Conservation (phyloP, 768 basidiomycete genomes). For the Leccinum rimulosum region DNA sequence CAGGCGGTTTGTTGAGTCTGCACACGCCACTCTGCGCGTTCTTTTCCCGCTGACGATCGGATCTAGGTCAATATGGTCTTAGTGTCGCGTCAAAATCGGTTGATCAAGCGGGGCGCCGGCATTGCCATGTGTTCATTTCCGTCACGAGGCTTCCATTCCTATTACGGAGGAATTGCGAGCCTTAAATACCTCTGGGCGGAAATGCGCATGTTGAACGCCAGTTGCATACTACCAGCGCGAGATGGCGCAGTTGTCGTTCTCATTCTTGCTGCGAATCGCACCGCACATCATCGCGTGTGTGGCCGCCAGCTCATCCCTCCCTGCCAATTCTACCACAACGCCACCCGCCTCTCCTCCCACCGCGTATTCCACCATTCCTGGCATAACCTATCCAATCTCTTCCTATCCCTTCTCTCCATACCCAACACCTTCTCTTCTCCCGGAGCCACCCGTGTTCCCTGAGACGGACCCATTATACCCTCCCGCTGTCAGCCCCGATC, state of each 20-base stretch:
- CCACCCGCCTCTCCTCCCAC: constrained; percentile 2
- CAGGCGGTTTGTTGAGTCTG: not conserved
- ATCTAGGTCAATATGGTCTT: not conserved
- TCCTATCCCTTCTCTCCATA: constrained; percentile 53
- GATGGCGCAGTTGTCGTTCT: constrained; percentile 20
- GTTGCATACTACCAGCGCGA: not conserved
- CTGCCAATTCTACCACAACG: not conserved
- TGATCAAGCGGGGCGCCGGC: not conserved
- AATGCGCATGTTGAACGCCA: not conserved
- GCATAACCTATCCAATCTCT: constrained; percentile 37
- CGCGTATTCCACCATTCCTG: not conserved
- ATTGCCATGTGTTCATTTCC: not conserved
- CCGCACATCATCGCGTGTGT: constrained; percentile 4
- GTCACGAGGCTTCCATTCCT: not conserved
- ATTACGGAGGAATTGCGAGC: not conserved
- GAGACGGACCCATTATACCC: constrained; percentile 54
- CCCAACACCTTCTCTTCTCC: constrained; percentile 55
- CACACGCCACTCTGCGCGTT: not conserved
- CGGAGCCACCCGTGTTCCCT: constrained; percentile 54
- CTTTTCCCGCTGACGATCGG: constrained; percentile 1
- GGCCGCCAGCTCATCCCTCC: not conserved
- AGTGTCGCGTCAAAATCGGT: too few relatives aligned
- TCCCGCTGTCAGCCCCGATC: constrained; percentile 47
- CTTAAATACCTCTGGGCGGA: constrained; percentile 3
- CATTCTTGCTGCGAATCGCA: constrained; percentile 14